phyloP scores from a whole-genome alignment of 805 yeast species.

The Zygotorulaspora florentina region DNA sequence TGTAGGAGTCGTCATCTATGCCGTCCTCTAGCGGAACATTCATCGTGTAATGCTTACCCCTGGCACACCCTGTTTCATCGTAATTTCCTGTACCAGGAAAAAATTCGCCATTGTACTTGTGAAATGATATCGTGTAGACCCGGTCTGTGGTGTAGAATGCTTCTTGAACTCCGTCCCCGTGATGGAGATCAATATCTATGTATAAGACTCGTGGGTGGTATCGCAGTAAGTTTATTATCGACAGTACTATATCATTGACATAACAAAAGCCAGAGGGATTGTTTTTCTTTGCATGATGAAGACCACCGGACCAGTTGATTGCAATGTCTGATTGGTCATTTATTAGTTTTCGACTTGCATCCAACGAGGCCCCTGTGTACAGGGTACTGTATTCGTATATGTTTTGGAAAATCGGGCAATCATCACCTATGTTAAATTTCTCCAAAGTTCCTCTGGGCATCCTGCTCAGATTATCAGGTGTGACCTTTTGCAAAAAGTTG shows the following conservation, averaged over 20 bases:
- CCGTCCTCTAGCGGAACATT: constrained; percentile 91
- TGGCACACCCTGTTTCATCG: constrained; percentile 78
- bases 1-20: constrained; percentile 74
- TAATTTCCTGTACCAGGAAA: constrained; percentile 92
- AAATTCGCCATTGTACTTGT: constrained; percentile 82
- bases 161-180: constrained; percentile 94
- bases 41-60: constrained; percentile 77
- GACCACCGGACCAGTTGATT: constrained; percentile 89
- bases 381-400: constrained; percentile 71
- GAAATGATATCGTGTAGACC: constrained; percentile 87
- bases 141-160: constrained; percentile 89
- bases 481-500: constrained; percentile 66
- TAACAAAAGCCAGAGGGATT: constrained; percentile 92
- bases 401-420: constrained; percentile 81
- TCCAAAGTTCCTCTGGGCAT: constrained; percentile 42
- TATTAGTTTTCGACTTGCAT: constrained; percentile 80
- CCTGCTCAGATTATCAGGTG: constrained; percentile 66
- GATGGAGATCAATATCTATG: constrained; percentile 88
- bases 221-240: constrained; percentile 71
- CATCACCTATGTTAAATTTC: constrained; percentile 95
- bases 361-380: constrained; percentile 86
- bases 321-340: constrained; percentile 86
- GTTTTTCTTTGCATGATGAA: constrained; percentile 87
- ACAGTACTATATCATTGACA: constrained; percentile 83
- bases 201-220: constrained; percentile 83